Conservation (phyloP, 805 yeast species). For the Starmerella powellii region DNA sequence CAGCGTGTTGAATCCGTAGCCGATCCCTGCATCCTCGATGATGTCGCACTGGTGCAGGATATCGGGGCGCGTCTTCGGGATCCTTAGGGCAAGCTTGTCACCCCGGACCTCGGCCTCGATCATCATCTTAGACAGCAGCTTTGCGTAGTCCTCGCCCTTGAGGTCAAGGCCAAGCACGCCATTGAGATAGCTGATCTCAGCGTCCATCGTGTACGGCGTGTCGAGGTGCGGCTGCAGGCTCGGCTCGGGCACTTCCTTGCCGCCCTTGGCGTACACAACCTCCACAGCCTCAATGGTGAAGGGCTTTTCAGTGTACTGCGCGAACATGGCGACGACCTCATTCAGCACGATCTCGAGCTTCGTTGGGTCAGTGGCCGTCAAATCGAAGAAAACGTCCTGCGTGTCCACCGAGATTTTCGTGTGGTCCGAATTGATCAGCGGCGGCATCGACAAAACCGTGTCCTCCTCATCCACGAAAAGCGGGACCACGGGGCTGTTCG, state of each 20-base stretch:
- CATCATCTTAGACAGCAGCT: slow-evolving; percentile 69
- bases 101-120: slow-evolving; percentile 47
- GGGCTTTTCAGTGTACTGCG: slow-evolving; percentile 68
- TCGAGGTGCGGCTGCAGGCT: slow-evolving; percentile 57
- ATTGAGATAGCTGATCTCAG: slow-evolving; percentile 76
- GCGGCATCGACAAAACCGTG: slow-evolving; percentile 85
- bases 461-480: slow-evolving; percentile 68
- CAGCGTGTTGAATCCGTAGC: slow-evolving; percentile 85
- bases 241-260: slow-evolving; percentile 32
- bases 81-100: slow-evolving; percentile 40
- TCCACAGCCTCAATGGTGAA: slow-evolving; percentile 85
- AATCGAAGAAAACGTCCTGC: slow-evolving; percentile 77
- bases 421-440: slow-evolving; percentile 85
- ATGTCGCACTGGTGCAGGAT: slow-evolving; percentile 93
- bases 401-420: slow-evolving; percentile 81
- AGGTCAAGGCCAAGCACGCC: slow-evolving; percentile 80
- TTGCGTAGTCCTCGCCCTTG: slow-evolving; percentile 52
- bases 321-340: slow-evolving; percentile 90
- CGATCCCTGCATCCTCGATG: slow-evolving; percentile 97
- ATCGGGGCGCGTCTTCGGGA: slow-evolving; percentile 94
- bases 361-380: slow-evolving; percentile 90
- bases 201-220: slow-evolving; percentile 51
- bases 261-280: slow-evolving; percentile 57
- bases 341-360: slow-evolving; percentile 87
- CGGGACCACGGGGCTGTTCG: slow-evolving; percentile 81